phyloP scores from a whole-genome alignment of 441 rosid genomes.

The Francoa sonchifolia region DNA sequence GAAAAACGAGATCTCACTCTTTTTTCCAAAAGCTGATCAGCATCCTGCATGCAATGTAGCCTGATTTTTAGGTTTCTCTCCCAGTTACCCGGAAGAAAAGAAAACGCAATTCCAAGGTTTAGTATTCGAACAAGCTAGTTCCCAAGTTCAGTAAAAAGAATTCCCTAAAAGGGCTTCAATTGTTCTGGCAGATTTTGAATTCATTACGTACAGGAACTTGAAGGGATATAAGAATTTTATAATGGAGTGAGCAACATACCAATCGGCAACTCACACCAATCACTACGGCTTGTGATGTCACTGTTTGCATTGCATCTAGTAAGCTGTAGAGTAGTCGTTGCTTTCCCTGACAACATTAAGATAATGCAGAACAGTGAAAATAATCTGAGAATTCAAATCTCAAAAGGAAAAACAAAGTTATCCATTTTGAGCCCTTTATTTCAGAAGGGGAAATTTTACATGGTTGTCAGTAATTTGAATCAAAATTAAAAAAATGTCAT shows the following conservation, averaged over 20 bases:
- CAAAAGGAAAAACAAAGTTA: no score
- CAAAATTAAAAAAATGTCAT: no score
- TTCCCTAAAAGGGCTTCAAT: constrained; percentile 4
- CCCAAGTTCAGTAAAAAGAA: no score
- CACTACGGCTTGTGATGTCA: constrained; percentile 84
- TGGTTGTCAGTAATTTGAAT: not conserved
- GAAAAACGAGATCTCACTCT: constrained; percentile 95
- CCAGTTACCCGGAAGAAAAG: not conserved
- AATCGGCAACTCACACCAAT: constrained; percentile 75
- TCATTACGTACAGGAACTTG: not conserved
- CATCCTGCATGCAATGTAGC: constrained; percentile 48
- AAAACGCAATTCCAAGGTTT: no score
- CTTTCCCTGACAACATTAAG: constrained; percentile 50
- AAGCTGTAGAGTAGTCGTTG: constrained; percentile 80
- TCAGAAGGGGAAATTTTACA: not conserved
- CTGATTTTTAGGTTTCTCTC: constrained; percentile 8
- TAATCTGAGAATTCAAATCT: constrained; percentile 4
- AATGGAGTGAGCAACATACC: constrained; percentile 33
- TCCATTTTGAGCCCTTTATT: no score
- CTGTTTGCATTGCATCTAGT: constrained; percentile 89
- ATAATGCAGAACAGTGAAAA: constrained; percentile 3
- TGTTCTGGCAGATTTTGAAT: constrained; percentile 2
- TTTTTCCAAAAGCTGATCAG: constrained; percentile 90
- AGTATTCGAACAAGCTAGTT: no score
- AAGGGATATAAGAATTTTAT: no score